Evolutionary conservation across 495 filamentous ascomycete genomes (phyloP).

Genomic region (Penicillium alfredii): DNA sequence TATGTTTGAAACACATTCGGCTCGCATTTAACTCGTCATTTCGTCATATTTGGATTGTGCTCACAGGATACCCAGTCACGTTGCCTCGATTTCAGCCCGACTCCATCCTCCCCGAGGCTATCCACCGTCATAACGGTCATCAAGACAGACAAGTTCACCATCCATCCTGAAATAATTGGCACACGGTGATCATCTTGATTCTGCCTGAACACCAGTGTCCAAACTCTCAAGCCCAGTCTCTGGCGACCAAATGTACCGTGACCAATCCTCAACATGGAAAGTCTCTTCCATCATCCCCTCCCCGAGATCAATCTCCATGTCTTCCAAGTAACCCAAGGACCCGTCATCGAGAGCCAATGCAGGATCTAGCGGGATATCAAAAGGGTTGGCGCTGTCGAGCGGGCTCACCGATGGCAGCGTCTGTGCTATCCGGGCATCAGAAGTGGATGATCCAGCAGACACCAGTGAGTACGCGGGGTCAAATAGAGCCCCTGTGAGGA

Average conservation of each 20-base stretch:
- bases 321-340: constrained; percentile 14
- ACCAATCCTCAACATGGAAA: constrained; percentile 27
- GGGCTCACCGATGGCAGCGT: constrained; percentile 16
- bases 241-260: constrained; percentile 27
- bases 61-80: no score
- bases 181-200: no score
- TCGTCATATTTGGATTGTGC: no score
- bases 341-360: constrained; percentile 12
- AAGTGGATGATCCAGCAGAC: constrained; percentile 5
- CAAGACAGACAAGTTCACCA: no score
- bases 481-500: constrained; percentile 9
- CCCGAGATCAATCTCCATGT: constrained; percentile 22
- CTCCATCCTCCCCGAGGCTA: no score
- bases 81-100: no score
- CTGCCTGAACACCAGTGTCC: constrained; percentile 21
- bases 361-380: constrained; percentile 22
- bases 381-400: constrained; percentile 14
- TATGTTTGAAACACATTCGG: no score
- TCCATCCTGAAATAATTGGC: no score
- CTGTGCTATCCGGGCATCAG: constrained; percentile 4
- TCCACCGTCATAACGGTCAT: no score
- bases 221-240: constrained; percentile 26
- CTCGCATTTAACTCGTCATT: no score
- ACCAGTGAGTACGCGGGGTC: constrained; percentile 18
- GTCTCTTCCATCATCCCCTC: constrained; percentile 16